These are phyloP conservation scores for Cylindrotheca closterium DNA, from an alignment of 108 stramenopile genomes.

Conservation along the genomic window DNA sequence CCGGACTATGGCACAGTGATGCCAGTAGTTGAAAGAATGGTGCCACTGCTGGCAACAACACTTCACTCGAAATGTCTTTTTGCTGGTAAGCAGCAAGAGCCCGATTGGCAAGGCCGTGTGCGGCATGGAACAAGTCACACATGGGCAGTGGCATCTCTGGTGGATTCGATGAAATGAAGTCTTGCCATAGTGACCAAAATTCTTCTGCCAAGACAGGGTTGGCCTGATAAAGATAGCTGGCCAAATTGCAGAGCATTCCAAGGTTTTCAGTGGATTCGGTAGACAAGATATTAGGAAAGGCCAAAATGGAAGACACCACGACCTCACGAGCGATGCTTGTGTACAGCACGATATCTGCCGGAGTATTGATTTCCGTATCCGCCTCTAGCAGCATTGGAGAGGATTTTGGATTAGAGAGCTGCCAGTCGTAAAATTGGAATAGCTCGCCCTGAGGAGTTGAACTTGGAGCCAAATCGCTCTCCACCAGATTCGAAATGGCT, in stretches of 20 bases:
- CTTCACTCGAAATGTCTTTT: background rate
- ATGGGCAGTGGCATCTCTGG: conserved; percentile 28
- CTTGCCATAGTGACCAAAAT: conserved; percentile 65
- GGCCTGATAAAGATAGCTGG: conserved; percentile 43
- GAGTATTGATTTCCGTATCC: conserved; percentile 4
- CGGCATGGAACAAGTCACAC: conserved; percentile 55
- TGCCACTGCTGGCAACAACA: conserved; percentile 19
- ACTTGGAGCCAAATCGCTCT: background rate
- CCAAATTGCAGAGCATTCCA: conserved; percentile 54
- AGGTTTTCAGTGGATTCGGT: conserved; percentile 44
- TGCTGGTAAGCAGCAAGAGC: conserved; percentile 26
- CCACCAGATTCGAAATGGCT: conserved; percentile 27
- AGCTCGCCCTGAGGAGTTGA: conserved; percentile 8
- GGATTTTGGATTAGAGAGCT: conserved; percentile 10
- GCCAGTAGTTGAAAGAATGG: conserved; percentile 28
- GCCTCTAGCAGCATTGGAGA: conserved; percentile 2
- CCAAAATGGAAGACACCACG: conserved; percentile 47
- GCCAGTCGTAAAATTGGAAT: conserved; percentile 35
- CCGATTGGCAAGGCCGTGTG: conserved; percentile 40
- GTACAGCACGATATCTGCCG: conserved; percentile 40
- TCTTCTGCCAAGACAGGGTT: conserved; percentile 47
- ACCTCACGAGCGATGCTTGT: conserved; percentile 66
- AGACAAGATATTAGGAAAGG: conserved; percentile 28
- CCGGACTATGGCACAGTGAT: conserved; percentile 12
- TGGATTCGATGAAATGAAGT: conserved; percentile 2